phyloP scores from a whole-genome alignment of 371 early-diverging fungal species.

The Mucor saturninus region DNA sequence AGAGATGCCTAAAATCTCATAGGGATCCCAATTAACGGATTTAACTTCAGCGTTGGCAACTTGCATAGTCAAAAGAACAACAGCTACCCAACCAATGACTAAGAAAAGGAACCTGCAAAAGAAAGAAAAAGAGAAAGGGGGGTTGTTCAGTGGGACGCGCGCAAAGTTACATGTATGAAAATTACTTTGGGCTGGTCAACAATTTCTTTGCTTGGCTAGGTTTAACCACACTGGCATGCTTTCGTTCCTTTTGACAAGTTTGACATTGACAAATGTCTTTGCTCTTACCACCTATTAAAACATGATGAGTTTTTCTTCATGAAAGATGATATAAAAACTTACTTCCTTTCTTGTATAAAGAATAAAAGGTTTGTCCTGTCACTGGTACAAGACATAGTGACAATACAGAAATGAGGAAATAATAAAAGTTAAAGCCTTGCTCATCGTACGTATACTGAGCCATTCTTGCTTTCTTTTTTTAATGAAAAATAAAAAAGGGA shows the following conservation, averaged over 20 bases:
- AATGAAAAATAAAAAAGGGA: not conserved
- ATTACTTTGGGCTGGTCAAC: slow-evolving; percentile 33
- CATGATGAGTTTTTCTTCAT: not conserved
- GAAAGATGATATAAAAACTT: slow-evolving; percentile 20
- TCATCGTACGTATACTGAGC: slow-evolving; percentile 92
- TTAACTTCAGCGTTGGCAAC: slow-evolving; percentile 74
- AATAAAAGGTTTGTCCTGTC: slow-evolving; percentile 62
- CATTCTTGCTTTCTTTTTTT: slow-evolving; percentile 23
- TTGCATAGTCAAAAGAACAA: slow-evolving; percentile 78
- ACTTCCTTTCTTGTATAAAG: slow-evolving; percentile 51
- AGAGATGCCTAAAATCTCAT: slow-evolving; percentile 82
- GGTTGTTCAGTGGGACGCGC: not conserved
- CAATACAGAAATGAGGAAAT: slow-evolving; percentile 87
- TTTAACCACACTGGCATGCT: slow-evolving; percentile 18
- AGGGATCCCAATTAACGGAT: slow-evolving; percentile 89
- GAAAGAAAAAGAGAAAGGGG: not conserved
- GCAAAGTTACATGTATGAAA: not conserved
- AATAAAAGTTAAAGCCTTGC: slow-evolving; percentile 92
- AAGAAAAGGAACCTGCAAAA: slow-evolving; percentile 53
- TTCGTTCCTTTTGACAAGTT: slow-evolving; percentile 30
- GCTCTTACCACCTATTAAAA: slow-evolving; percentile 12
- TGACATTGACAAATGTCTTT: slow-evolving; percentile 27
- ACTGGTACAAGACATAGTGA: slow-evolving; percentile 81
- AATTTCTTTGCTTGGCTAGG: slow-evolving; percentile 24
- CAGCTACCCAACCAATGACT: slow-evolving; percentile 77